Evolutionary conservation across 352 stramenopile species (phyloP).

Genomic region (Pythium phragmitis): DNA sequence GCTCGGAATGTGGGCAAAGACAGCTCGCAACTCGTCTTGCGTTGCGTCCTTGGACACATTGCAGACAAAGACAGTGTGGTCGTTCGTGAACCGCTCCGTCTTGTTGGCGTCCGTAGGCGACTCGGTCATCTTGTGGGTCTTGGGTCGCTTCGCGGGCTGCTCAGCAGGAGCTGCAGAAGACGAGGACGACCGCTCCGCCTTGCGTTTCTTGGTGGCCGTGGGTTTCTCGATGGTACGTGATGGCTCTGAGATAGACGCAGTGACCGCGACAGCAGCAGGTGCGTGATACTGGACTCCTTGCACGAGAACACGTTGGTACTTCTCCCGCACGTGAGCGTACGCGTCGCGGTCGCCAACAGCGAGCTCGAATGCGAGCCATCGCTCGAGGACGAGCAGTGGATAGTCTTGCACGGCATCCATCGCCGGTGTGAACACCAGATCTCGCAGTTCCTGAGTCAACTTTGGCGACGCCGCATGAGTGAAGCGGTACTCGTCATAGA

Average conservation of each 20-base stretch:
- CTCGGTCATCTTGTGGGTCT: not conserved
- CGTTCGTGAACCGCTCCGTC: slow-evolving; percentile 43
- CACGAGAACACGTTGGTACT: slow-evolving; percentile 4
- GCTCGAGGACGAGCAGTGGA: slow-evolving; percentile 24
- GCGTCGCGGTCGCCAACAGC: slow-evolving; percentile 13
- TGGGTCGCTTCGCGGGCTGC: slow-evolving; percentile 7
- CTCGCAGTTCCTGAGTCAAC: slow-evolving; percentile 31
- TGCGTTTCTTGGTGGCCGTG: slow-evolving; percentile 16
- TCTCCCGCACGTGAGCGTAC: slow-evolving; percentile 8
- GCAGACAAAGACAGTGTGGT: slow-evolving; percentile 67
- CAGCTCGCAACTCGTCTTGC: slow-evolving; percentile 43
- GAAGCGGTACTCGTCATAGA: slow-evolving; percentile 42
- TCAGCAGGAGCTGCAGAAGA: not conserved
- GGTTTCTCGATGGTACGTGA: not conserved
- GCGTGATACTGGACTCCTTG: slow-evolving; percentile 7
- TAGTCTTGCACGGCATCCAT: slow-evolving; percentile 26
- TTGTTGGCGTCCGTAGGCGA: slow-evolving; percentile 1
- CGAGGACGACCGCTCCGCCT: not conserved
- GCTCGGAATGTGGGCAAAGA: slow-evolving; percentile 48
- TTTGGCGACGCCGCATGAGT: slow-evolving; percentile 4
- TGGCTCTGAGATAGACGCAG: not conserved
- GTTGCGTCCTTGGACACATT: slow-evolving; percentile 62
- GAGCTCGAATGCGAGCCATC: slow-evolving; percentile 28
- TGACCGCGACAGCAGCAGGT: not conserved
- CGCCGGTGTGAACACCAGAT: slow-evolving; percentile 35